phyloP scores from a whole-genome alignment of 2,329 filamentous ascomycete species.

The Xylaria sp. region DNA sequence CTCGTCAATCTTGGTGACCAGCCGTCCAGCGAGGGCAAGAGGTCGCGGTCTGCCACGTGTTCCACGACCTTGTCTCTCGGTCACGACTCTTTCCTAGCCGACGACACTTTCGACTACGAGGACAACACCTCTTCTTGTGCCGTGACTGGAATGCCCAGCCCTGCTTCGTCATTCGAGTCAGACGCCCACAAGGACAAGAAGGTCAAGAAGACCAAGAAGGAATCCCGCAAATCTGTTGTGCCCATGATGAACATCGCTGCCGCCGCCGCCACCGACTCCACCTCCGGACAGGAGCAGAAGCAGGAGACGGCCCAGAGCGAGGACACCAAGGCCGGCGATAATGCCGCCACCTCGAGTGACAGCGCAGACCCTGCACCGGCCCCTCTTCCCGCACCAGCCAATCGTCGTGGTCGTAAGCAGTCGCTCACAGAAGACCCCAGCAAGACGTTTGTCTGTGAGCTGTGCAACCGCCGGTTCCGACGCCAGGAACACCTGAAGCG shows the following conservation, averaged over 20 bases:
- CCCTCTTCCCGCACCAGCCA: constrained; percentile 68
- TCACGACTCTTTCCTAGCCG: constrained; percentile 80
- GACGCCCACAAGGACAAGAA: constrained; percentile 68
- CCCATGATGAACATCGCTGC: constrained; percentile 56
- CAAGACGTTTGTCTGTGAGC: constrained; percentile 96
- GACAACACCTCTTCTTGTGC: constrained; percentile 70
- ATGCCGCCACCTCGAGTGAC: constrained; percentile 51
- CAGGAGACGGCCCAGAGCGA: constrained; percentile 50
- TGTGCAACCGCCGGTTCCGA: constrained; percentile 96
- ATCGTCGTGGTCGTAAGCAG: constrained; percentile 96
- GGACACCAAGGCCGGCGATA: constrained; percentile 51
- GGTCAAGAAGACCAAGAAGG: constrained; percentile 65
- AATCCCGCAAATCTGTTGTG: constrained; percentile 45
- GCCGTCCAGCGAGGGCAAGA: constrained; percentile 70
- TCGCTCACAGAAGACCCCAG: constrained; percentile 96
- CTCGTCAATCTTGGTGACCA: constrained; percentile 74
- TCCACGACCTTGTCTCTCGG: constrained; percentile 75
- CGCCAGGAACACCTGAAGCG: constrained; percentile 98
- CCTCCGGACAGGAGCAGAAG: constrained; percentile 50
- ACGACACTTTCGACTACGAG: constrained; percentile 77
- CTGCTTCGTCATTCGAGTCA: constrained; percentile 61
- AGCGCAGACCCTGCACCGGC: constrained; percentile 60
- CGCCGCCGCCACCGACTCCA: constrained; percentile 51
- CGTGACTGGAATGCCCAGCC: constrained; percentile 70
- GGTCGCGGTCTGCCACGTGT: constrained; percentile 74